These are phyloP conservation scores for Stemphylium beticola DNA, from an alignment of 2,329 filamentous ascomycete species.

Conservation along the genomic window DNA sequence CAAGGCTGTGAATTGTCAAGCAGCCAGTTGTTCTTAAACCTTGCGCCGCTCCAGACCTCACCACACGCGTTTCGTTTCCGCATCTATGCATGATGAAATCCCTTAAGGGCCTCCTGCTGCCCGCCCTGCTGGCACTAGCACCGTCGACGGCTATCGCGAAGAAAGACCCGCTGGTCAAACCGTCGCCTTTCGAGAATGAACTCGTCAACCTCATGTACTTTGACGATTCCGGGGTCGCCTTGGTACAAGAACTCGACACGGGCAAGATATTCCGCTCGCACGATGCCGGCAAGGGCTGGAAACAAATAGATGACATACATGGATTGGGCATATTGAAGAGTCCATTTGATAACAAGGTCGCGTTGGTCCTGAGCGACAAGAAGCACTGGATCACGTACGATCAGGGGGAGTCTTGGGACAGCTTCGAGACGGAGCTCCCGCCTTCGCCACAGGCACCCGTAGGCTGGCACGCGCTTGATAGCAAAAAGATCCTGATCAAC, in stretches of 20 bases:
- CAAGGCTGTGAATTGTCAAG: slow-evolving; percentile 39
- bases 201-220: slow-evolving; percentile 85
- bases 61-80: slow-evolving; percentile 19
- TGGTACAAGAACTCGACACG: slow-evolving; percentile 72
- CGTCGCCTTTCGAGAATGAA: slow-evolving; percentile 68
- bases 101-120: slow-evolving; percentile 52
- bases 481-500: slow-evolving; percentile 85
- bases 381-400: slow-evolving; percentile 85
- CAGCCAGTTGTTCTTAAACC: slow-evolving; percentile 44
- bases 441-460: slow-evolving; percentile 66
- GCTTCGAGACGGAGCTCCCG: slow-evolving; percentile 67
- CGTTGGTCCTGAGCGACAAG: slow-evolving; percentile 76
- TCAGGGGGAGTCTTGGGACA: slow-evolving; percentile 78
- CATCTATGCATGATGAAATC: slow-evolving; percentile 50
- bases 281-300: slow-evolving; percentile 82
- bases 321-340: slow-evolving; percentile 72
- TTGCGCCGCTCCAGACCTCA: slow-evolving; percentile 22
- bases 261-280: slow-evolving; percentile 76
- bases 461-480: slow-evolving; percentile 82
- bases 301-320: slow-evolving; percentile 66
- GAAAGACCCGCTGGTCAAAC: slow-evolving; percentile 69
- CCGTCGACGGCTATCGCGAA: slow-evolving; percentile 50
- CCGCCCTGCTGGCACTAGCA: slow-evolving; percentile 58
- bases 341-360: slow-evolving; percentile 76
- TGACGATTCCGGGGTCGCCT: slow-evolving; percentile 80